Evolutionary conservation across 164 flowering plant genomes (phyloP), one percentile per base, ranked within the genome.

Genomic region (Vitis cinerea): DNA sequence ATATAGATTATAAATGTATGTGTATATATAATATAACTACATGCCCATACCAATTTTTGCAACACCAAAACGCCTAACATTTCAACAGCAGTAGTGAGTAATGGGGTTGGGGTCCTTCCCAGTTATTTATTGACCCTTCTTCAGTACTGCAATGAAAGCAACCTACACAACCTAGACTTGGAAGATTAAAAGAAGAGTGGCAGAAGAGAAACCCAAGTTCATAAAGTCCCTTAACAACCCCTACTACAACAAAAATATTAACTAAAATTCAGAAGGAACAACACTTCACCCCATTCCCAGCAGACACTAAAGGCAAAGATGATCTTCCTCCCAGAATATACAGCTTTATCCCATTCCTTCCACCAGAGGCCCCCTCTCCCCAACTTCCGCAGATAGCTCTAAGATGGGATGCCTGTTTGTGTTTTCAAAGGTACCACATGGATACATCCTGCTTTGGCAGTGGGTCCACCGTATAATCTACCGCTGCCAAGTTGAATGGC

Each of bases 381-480:
- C 7, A 6, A 3, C 44, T 37, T 8, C 56, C 7, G 1, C 16
- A 11, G 30, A 31, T 13, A 56, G 5, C 29, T 16, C 17, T 11
- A 9, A 37, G 15, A n/a, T 15, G 17, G 14, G 23, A 4, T 3
- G 19, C 47, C 56, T 19, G 64, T 15, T 49, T 50, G 61, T 58
- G 10, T 8, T 59, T 72, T 77, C 73, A 75, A 8, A 63, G 72
- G 76, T 75, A 90, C 97, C 97, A 92, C 11, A 80, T 65, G 8
- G 84, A 60, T 4, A 19, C 68, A 58, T 86, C 90, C 59, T 75
- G 84, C 82, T 82, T 83, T 19, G 77, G 71, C 60, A 68, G 1
- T 1, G 62, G 58, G 23, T 82, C 88, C 58, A 72, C 78, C 2
- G 75, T 65, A 62, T 67, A 87, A 60, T 84, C 89, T 15, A 70